These are phyloP conservation scores for Sugiyamaella japonica DNA, from an alignment of 1,139 yeast species.

Conservation along the genomic window DNA sequence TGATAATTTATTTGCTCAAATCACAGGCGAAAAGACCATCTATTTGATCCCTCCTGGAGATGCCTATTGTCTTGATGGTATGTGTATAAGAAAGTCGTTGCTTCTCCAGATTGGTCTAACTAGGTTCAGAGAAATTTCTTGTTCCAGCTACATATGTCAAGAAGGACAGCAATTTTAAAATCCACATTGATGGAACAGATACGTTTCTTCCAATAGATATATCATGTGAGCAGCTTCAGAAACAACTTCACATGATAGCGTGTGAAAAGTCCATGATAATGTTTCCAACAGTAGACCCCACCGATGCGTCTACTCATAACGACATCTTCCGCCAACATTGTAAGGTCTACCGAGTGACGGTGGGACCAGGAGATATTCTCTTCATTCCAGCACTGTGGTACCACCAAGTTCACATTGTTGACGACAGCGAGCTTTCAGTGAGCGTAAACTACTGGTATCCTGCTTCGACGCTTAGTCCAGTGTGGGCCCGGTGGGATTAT, in stretches of 20 bases:
- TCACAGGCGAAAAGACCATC: constrained; percentile 40
- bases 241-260: neutral
- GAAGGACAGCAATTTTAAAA: constrained; percentile 16
- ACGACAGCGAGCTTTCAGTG: constrained; percentile 33
- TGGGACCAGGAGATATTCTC: constrained; percentile 42
- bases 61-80: constrained; percentile 36
- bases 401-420: constrained; percentile 41
- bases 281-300: constrained; percentile 41
- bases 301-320: constrained; percentile 26
- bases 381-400: constrained; percentile 47
- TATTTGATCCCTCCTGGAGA: constrained; percentile 42
- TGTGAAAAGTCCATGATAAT: constrained; percentile 25
- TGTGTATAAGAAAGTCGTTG: constrained; percentile 8
- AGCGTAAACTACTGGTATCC: constrained; percentile 45
- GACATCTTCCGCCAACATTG: constrained; percentile 27
- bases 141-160: constrained; percentile 33
- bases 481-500: constrained; percentile 40
- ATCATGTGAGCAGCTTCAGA: constrained; percentile 3
- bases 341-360: constrained; percentile 34
- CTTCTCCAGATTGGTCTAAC: neutral
- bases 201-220: constrained; percentile 18
- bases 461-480: constrained; percentile 31
- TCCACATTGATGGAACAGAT: constrained; percentile 26
- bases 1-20: constrained; percentile 43
- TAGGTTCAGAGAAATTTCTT: constrained; percentile 27